Conservation (phyloP, 306 rosid species). For the Phaseolus lunatus region DNA sequence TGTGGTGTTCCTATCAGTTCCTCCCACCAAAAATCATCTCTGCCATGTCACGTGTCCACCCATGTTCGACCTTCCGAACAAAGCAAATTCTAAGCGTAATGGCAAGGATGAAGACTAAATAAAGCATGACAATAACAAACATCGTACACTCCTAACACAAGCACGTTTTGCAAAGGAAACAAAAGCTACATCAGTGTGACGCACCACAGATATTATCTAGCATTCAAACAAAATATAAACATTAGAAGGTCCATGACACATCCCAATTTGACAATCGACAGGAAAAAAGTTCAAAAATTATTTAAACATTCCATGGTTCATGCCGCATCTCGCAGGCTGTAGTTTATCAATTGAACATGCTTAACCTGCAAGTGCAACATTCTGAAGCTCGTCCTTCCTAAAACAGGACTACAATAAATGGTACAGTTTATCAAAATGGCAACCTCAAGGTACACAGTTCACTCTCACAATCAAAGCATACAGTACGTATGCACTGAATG, state of each 20-base stretch:
- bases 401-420: slow-evolving; percentile 42
- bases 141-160: not conserved
- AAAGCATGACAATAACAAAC: not conserved
- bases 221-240: slow-evolving; percentile 28
- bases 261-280: slow-evolving; percentile 28
- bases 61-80: not conserved
- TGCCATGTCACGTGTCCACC: not conserved
- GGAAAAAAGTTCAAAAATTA: slow-evolving; percentile 16
- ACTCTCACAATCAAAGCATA: slow-evolving; percentile 48
- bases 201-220: too few relatives aligned
- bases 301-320: slow-evolving; percentile 15
- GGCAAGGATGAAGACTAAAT: not conserved
- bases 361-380: slow-evolving; percentile 40
- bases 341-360: slow-evolving; percentile 39
- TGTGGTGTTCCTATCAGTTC: not conserved
- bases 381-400: slow-evolving; percentile 49
- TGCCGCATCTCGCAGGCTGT: slow-evolving; percentile 16
- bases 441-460: slow-evolving; percentile 42
- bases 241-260: not conserved
- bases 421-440: slow-evolving; percentile 40
- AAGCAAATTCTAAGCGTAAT: not conserved
- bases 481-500: slow-evolving; percentile 49
- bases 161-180: not conserved
- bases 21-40: too few relatives aligned
- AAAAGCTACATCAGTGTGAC: not conserved